Evolutionary conservation across 148 eudicot genomes (phyloP), one percentile per base, ranked within the genome.

Genomic region (Spergularia marina): DNA sequence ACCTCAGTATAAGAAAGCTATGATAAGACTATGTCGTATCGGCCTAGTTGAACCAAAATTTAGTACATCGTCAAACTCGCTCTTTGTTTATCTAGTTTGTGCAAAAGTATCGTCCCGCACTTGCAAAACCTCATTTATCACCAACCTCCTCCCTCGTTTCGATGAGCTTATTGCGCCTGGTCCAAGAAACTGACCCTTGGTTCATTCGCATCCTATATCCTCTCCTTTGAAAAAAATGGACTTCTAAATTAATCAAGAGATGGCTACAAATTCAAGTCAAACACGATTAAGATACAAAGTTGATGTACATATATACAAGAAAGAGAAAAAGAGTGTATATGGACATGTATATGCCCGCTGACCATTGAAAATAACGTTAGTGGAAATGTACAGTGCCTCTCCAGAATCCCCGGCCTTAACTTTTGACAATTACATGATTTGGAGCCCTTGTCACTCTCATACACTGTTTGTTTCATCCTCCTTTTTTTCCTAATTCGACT

Each of bases 191-290:
- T 30, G 36, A 30, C 4, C 36, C 36, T 30, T 30, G 36, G 36
- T 30, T 2, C 36, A 30, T 30, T 30, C 36, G 36, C 36, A 3
- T 30, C 36, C 36, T 30, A 30, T 3, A 30, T 30, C 36, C 36
- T 30, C 36, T 23, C 36, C 36, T 0, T 30, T 30, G 36, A 30
- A 30, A 30, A 30, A 30, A 2, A 30, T 30, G 36, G 36, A 30
- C 36, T 30, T 30, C 36, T 30, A 30, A 30, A 30, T 30, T 44
- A 44, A 44, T 6, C 1, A 13, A 49, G 52, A 73, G 67, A 73
- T 59, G 71, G 60, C 77, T 79, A 79, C 15, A 79, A 79, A 59
- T 51, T 66, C 72, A 66, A 75, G 82, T 79, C 82, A 79, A 73
- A n/a, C 73, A 79, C 76, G 53, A 16, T 51, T 65, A 54, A 65